Evolutionary conservation across 163 green algal species (phyloP), one percentile per base, ranked within the genome.

Genomic region (Scenedesmus sp.): DNA sequence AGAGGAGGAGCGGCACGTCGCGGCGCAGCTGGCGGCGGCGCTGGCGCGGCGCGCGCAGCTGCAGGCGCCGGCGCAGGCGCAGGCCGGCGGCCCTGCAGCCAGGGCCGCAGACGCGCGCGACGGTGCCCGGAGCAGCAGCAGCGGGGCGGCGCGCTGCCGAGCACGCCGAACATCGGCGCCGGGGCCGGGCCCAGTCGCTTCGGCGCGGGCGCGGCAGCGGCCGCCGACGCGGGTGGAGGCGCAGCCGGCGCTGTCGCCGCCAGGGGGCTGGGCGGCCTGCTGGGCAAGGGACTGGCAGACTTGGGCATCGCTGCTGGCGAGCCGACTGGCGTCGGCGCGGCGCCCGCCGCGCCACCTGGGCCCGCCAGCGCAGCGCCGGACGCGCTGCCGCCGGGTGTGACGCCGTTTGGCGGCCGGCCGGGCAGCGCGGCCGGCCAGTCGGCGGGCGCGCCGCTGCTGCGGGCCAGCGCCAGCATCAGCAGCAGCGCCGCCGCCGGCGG

Each of bases 21-120:
- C 60, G 9, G 45, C 60, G 4, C 57, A 70, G 28, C 36, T 80
- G 31, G 72, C 72, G 48, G 58, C 72, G 45, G 72, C 58, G 22
- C 47, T 80, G 4, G 72, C 58, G 28, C 45, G 72, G 26, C 58
- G 72, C 20, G 72, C 60, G 20, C 72, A 71, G 29, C 60, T 80
- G 20, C 50, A 72, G 33, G 44, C 71, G 42, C 54, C 60, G 39
- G 13, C 34, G 47, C 36, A n/a, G 28, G 15, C 60, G 48, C 44
- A 28, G 26, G 42, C 4, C 54, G 45, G 14, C 15, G 69, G 57
- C 48, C 56, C 39, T 60, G 70, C 44, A 70, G 42, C 36, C 42
- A 78, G 70, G 44, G 44, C 57, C 36, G 45, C 48, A 29, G 36
- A 11, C 13, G 36, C 28, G 3, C 50, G 31, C 9, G 60, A 5